A percentile compares a stretch with the other conserved stretches of the same genome.
Evolutionary conservation across 176 grass and related monocot genomes (phyloP).

Genomic region (Musa schizocarpa): DNA sequence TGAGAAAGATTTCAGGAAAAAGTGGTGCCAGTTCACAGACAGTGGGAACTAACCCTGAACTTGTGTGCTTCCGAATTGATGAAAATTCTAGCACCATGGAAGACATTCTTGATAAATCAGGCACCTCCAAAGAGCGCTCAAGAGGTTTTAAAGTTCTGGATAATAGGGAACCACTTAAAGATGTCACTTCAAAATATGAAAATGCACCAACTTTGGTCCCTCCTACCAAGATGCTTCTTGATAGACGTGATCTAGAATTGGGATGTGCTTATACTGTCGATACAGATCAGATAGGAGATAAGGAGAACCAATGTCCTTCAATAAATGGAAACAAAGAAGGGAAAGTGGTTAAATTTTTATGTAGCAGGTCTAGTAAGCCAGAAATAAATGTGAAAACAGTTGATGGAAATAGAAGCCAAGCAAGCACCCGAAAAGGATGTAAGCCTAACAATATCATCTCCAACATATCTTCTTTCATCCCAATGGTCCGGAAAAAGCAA

Average conservation of each 20-base stretch:
- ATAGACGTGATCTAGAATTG: background rate
- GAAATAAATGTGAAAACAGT: slow-evolving; percentile 27
- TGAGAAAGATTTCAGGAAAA: slow-evolving; percentile 19
- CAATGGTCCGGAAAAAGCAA: slow-evolving; percentile 64
- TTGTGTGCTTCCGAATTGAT: slow-evolving; percentile 15
- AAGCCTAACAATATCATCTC: slow-evolving; percentile 78
- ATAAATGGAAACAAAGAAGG: slow-evolving; percentile 33
- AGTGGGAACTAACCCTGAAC: slow-evolving; percentile 6
- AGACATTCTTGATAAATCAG: background rate
- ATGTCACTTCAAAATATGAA: slow-evolving; percentile 8
- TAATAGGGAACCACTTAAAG: background rate
- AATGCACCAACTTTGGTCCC: background rate
- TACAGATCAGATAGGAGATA: slow-evolving; percentile 19
- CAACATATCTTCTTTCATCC: slow-evolving; percentile 74
- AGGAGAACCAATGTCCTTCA: slow-evolving; percentile 36
- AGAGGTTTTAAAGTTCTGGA: background rate
- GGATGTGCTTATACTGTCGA: slow-evolving; percentile 27
- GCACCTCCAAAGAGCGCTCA: background rate
- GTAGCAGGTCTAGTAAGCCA: slow-evolving; percentile 38
- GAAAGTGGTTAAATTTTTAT: slow-evolving; percentile 32
- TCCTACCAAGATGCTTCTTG: slow-evolving; percentile 1
- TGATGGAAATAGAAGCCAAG: slow-evolving; percentile 35
- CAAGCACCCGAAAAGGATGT: slow-evolving; percentile 35
- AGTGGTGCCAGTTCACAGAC: slow-evolving; percentile 12
- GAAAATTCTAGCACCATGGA: slow-evolving; percentile 8